phyloP scores from a whole-genome alignment of 176 grass and related monocot genomes.

The Oryza coarctata region DNA sequence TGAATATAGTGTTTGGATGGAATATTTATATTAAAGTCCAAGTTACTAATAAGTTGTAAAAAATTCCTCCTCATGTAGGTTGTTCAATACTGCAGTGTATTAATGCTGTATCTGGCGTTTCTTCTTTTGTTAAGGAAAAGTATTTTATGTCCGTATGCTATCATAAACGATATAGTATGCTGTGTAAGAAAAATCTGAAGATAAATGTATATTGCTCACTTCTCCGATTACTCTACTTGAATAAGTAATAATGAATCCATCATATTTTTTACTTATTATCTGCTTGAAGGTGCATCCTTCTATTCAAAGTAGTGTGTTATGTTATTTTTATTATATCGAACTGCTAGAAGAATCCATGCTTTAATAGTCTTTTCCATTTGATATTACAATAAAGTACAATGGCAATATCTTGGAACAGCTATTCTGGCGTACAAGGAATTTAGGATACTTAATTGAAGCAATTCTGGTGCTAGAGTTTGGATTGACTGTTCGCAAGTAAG shows the following conservation, averaged over 20 bases:
- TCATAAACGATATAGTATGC: neutral
- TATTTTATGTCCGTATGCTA: neutral
- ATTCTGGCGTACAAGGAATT: constrained; percentile 87
- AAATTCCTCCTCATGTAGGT: neutral
- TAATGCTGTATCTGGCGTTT: neutral
- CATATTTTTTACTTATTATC: neutral
- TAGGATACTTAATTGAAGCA: constrained; percentile 90
- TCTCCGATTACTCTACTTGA: neutral
- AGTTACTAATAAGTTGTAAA: neutral
- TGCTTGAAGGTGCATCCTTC: neutral
- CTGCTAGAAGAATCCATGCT: neutral
- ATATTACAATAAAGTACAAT: constrained; percentile 28
- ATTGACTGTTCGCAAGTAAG: constrained; percentile 77
- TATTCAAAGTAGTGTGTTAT: neutral
- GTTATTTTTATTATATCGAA: neutral
- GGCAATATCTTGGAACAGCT: constrained; percentile 58
- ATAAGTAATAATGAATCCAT: neutral
- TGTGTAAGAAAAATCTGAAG: neutral
- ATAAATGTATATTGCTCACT: neutral
- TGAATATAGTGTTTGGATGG: neutral
- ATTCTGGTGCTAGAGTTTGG: constrained; percentile 94
- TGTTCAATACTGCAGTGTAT: neutral
- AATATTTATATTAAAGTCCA: neutral
- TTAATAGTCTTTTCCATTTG: constrained; percentile 2
- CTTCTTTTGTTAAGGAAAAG: neutral